Evolutionary conservation across 2,329 filamentous ascomycete genomes (phyloP).

Genomic region (Aureobasidium lini): DNA sequence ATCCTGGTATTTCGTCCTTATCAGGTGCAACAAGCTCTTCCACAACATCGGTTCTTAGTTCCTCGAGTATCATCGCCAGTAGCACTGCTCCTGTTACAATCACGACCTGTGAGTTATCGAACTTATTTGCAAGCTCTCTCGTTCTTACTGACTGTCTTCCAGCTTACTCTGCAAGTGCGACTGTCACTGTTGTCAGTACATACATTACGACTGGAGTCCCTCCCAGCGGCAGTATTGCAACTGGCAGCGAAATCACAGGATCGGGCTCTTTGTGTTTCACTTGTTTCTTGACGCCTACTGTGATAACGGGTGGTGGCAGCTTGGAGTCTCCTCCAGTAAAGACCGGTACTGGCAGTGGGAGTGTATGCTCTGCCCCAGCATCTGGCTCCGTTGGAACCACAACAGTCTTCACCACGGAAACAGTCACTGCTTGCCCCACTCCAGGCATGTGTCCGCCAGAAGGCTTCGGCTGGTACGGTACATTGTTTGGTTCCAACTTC

Average conservation of each 20-base stretch:
- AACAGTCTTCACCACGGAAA: slow-evolving; percentile 26
- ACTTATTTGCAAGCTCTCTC: too few relatives aligned
- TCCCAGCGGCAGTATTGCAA: background rate
- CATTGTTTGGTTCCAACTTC: slow-evolving; percentile 8
- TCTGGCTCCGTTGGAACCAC: slow-evolving; percentile 21
- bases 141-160: background rate
- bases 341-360: background rate
- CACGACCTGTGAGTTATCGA: slow-evolving; percentile 2
- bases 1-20: background rate
- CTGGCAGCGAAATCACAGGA: background rate
- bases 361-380: slow-evolving; percentile 15
- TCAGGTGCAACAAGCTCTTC: background rate
- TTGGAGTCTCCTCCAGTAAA: background rate
- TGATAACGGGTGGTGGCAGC: slow-evolving; percentile 15
- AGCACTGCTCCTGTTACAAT: slow-evolving; percentile 2
- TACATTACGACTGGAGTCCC: background rate
- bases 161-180: slow-evolving; percentile 14
- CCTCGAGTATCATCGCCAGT: background rate
- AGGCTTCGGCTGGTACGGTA: slow-evolving; percentile 11
- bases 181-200: slow-evolving; percentile 10
- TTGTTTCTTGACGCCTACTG: slow-evolving; percentile 23
- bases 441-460: slow-evolving; percentile 22
- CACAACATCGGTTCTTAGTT: background rate
- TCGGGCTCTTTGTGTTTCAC: slow-evolving; percentile 23
- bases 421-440: slow-evolving; percentile 24